Evolutionary conservation across 148 eudicot genomes (phyloP).

Genomic region (Pharnaceum exiguum): DNA sequence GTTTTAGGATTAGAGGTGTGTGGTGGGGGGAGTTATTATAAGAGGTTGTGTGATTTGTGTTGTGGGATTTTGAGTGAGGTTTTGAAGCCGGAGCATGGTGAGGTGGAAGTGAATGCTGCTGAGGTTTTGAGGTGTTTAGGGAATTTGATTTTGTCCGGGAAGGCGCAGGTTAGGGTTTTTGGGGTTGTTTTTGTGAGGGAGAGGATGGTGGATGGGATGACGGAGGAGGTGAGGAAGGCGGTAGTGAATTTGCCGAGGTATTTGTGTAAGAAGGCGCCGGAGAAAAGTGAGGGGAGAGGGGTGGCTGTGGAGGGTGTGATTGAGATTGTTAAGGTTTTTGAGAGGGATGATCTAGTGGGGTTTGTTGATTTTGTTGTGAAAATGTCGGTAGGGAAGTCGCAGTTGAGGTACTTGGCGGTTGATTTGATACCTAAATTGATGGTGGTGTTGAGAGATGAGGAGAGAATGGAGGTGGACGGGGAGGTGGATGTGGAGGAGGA

Average conservation of each 20-base stretch:
- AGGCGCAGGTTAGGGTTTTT: constrained; percentile 56
- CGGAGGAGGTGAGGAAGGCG: constrained; percentile 39
- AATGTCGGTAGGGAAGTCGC: constrained; percentile 72
- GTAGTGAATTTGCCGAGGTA: constrained; percentile 70
- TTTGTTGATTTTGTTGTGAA: constrained; percentile 72
- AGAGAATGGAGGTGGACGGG: constrained; percentile 22
- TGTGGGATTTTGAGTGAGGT: constrained; percentile 40
- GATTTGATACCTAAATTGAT: constrained; percentile 62
- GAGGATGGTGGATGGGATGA: constrained; percentile 44
- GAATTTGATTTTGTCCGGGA: constrained; percentile 48
- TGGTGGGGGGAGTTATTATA: constrained; percentile 46
- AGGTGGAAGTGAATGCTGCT: constrained; percentile 44
- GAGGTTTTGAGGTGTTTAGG: constrained; percentile 66
- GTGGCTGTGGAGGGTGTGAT: constrained; percentile 69
- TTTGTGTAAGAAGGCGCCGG: constrained; percentile 70
- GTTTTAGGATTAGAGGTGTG: constrained; percentile 48
- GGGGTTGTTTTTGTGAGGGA: constrained; percentile 55
- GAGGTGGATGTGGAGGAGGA: constrained; percentile 28
- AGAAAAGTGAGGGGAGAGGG: constrained; percentile 75
- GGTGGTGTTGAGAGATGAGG: constrained; percentile 34
- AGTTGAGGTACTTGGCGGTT: constrained; percentile 74
- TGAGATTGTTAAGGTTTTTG: constrained; percentile 67
- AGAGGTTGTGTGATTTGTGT: constrained; percentile 52
- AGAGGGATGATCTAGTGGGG: constrained; percentile 46
- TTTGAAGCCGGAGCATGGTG: constrained; percentile 75